Evolutionary conservation across 179 eudicot species (phyloP).

Genomic region (Amaranthus tricolor): DNA sequence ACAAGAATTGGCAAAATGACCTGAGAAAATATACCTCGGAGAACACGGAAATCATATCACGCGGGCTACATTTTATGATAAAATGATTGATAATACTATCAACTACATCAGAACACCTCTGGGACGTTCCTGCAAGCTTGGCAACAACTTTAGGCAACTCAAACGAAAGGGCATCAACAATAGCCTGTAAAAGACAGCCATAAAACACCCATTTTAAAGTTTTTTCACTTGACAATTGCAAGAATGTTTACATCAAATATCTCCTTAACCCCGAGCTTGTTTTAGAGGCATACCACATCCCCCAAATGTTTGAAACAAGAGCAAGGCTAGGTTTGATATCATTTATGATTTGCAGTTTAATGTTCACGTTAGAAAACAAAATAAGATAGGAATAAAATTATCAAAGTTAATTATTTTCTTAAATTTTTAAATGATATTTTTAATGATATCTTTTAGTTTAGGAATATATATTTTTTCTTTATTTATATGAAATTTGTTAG

Average conservation of each 20-base stretch:
- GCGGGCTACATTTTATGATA: slow-evolving; percentile 56
- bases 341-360: no score
- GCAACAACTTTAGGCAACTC: slow-evolving; percentile 77
- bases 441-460: no score
- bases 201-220: neutral
- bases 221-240: neutral
- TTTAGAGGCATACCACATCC: neutral
- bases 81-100: slow-evolving; percentile 47
- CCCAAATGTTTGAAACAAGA: neutral
- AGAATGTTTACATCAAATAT: neutral
- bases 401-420: no score
- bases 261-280: neutral
- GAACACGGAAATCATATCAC: slow-evolving; percentile 75
- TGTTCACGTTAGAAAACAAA: no score
- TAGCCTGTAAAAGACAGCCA: slow-evolving; percentile 42
- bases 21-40: slow-evolving; percentile 58
- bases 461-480: no score
- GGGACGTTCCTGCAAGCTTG: slow-evolving; percentile 61
- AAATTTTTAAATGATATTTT: no score
- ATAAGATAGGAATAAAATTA: no score
- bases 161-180: slow-evolving; percentile 72
- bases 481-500: no score
- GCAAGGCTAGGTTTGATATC: no score
- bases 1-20: slow-evolving; percentile 2
- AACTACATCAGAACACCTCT: slow-evolving; percentile 56